Evolutionary conservation across 129 eudicot species (phyloP).

Genomic region (Sambucus nigra): DNA sequence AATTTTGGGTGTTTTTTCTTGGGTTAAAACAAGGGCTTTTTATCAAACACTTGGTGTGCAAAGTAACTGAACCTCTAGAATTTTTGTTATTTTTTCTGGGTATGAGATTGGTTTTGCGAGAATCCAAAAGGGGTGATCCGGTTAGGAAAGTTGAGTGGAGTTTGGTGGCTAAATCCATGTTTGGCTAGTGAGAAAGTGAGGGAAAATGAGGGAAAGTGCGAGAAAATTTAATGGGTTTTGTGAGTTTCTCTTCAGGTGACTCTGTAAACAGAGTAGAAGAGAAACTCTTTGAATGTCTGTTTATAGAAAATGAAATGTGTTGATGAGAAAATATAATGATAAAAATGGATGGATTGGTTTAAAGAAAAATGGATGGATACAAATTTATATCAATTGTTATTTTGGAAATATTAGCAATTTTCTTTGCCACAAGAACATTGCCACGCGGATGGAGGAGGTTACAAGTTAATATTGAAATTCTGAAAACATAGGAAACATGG

Average conservation of each 20-base stretch:
- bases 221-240: neutral
- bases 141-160: conserved; percentile 54
- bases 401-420: too few species aligned
- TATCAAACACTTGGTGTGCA: conserved; percentile 22
- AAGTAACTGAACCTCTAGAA: conserved; percentile 18
- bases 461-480: too few species aligned
- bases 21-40: conserved; percentile 17
- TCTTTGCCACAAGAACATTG: too few species aligned
- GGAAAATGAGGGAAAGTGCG: neutral
- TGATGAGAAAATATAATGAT: too few species aligned
- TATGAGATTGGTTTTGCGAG: conserved; percentile 33
- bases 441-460: too few species aligned
- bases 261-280: conserved; percentile 3
- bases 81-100: too few species aligned
- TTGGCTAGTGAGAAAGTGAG: conserved; percentile 5
- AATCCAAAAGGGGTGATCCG: conserved; percentile 27
- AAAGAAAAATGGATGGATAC: too few species aligned
- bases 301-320: too few species aligned
- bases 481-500: too few species aligned
- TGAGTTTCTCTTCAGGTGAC: conserved; percentile 6
- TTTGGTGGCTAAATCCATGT: conserved; percentile 52
- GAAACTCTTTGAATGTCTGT: neutral
- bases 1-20: conserved; percentile 11
- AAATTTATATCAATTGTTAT: too few species aligned
- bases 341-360: too few species aligned